Conservation (phyloP, 78 protist species). For the Planoprotostelium fungivorum region DNA sequence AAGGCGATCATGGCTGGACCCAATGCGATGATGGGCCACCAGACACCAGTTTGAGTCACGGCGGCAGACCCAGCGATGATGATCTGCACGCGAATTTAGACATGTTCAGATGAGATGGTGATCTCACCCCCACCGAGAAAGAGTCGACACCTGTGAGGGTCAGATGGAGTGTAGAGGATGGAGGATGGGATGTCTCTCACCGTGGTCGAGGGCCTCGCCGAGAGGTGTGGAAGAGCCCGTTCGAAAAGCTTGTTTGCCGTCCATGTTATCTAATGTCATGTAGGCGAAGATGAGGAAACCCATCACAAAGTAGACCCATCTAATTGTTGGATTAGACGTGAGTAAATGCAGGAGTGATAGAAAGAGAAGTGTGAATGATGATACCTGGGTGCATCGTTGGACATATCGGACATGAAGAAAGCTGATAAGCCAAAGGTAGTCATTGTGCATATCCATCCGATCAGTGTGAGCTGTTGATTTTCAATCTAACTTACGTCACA, state of each 20-base stretch:
- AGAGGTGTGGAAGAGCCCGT: slow-evolving; percentile 53
- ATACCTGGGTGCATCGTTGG: background rate
- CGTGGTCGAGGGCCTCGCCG: slow-evolving; percentile 53
- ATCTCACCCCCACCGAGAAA: background rate
- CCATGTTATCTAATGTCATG: slow-evolving; percentile 59
- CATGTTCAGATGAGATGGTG: background rate
- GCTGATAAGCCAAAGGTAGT: background rate
- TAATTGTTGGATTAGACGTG: slow-evolving; percentile 8
- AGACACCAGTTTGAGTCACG: slow-evolving; percentile 13
- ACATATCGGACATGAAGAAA: background rate
- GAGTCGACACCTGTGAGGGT: background rate
- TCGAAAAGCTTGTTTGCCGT: slow-evolving; percentile 63
- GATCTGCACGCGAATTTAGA: slow-evolving; percentile 2
- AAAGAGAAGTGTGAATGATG: no score
- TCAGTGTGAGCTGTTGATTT: background rate
- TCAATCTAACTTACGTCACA: background rate
- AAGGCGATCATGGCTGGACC: slow-evolving; percentile 31
- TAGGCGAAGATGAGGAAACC: slow-evolving; percentile 32
- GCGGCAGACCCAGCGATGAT: slow-evolving; percentile 16
- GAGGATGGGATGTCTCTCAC: slow-evolving; percentile 32
- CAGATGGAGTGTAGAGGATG: background rate
- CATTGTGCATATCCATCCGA: background rate
- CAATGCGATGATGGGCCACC: slow-evolving; percentile 21
- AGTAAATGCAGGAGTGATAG: no score
- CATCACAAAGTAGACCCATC: slow-evolving; percentile 30